Evolutionary conservation across 2,329 filamentous ascomycete species (phyloP), one percentile per base, ranked within the genome.

Genomic region (Nemania diffusa): DNA sequence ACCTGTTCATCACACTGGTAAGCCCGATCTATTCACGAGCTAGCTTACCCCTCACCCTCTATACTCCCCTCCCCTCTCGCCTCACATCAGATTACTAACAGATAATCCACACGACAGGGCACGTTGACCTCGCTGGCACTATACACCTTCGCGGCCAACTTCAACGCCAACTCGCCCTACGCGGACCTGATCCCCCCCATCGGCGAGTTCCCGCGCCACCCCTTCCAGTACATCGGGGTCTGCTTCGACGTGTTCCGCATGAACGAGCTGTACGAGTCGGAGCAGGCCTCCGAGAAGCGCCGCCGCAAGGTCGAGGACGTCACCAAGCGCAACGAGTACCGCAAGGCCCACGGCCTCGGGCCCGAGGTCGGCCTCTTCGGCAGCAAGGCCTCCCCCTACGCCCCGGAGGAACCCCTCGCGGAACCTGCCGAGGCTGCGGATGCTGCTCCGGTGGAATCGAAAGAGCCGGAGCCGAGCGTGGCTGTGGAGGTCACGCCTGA

Each of bases 1-100:
- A 99, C 80, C 79, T 93, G 29, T 91, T 87, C 79, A 94, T 99
- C 78, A 92, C 92, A 1, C 85, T 97, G 84, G 93, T 97, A 84
- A 66, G 87, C 78, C 26, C 51, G 29, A 52, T 44, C 20, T 50
- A 32, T 34, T 34, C 50, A 34, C 9, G 8, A 34, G 20, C 22
- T 26, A 40, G 40, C 11, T 26, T 34, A 53, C 24, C 59, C 6
- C 40, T n/a, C 34, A 44, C 34, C 37, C 56, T 50, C 50, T 29
- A 13, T 22, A 9, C 48, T 13, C 29, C 50, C 32, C 17, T 26
- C 29, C 52, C 24, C 56, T n/a, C 20, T 5, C 13, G 8, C n/a
- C 1, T 8, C 20, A 8, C 20, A 27, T 24, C 56, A 56, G 48
- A 55, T 48, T 55, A 57, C 51, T 40, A 44, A 66, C 51, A 44